Evolutionary conservation across 192 early-diverging fungal species (phyloP).

Genomic region (Backusella tarrabulga): DNA sequence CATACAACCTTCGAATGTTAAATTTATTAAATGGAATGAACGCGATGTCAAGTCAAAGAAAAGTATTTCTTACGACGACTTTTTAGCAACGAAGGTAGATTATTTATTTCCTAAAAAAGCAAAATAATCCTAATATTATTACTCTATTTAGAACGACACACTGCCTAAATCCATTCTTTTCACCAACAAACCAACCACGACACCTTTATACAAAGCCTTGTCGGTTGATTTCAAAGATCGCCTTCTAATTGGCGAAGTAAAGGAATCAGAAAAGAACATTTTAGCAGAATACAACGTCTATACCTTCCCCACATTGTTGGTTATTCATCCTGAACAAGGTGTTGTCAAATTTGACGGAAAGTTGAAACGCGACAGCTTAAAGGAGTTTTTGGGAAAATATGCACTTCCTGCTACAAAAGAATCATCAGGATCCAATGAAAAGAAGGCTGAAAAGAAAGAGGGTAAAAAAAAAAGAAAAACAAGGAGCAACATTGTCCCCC

Average conservation of each 20-base stretch:
- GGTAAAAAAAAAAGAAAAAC: conserved; percentile 12
- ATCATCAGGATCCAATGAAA: conserved; percentile 4
- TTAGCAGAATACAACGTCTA: conserved; percentile 58
- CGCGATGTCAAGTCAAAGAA: conserved; percentile 47
- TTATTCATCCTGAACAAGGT: conserved; percentile 54
- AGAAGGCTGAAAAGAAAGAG: conserved; percentile 18
- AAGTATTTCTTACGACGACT: conserved; percentile 55
- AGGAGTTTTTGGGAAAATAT: conserved; percentile 64
- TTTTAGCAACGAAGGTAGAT: conserved; percentile 54
- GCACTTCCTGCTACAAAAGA: conserved; percentile 37
- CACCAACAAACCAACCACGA: conserved; percentile 71
- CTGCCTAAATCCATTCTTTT: conserved; percentile 76
- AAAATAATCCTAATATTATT: neutral
- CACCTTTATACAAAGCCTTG: conserved; percentile 85
- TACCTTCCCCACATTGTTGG: conserved; percentile 64
- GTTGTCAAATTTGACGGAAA: conserved; percentile 60
- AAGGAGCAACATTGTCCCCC: conserved; percentile 12
- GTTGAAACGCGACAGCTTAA: conserved; percentile 61
- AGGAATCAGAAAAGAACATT: conserved; percentile 46
- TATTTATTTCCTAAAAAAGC: neutral
- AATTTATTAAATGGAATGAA: conserved; percentile 31
- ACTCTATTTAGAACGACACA: conserved; percentile 38
- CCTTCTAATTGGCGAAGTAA: conserved; percentile 73
- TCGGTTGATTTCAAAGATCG: conserved; percentile 70
- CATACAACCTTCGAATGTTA: conserved; percentile 59